phyloP scores from a whole-genome alignment of 2,329 filamentous ascomycete species.

The Scedosporium minutisporum region DNA sequence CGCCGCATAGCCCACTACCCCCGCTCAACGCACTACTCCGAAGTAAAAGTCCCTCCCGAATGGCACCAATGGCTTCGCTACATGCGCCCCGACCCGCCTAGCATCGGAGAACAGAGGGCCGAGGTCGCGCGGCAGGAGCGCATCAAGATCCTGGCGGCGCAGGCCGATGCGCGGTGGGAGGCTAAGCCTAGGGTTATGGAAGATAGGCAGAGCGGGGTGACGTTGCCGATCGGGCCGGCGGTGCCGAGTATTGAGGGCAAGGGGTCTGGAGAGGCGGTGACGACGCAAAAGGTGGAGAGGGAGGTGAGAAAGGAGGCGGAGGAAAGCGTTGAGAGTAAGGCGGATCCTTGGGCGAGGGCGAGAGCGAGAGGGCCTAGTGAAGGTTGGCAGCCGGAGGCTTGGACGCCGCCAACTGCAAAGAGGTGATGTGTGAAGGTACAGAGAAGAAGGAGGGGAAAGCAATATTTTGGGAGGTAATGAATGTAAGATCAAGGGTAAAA shows the following conservation, averaged over 20 bases:
- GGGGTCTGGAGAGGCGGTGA: background rate
- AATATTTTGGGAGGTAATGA: background rate
- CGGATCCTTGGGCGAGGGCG: constrained; percentile 51
- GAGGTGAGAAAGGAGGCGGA: background rate
- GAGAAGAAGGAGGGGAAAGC: background rate
- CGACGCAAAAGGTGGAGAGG: constrained; percentile 6
- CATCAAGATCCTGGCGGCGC: constrained; percentile 46
- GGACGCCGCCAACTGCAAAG: constrained; percentile 39
- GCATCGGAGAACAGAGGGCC: constrained; percentile 43
- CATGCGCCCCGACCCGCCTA: constrained; percentile 44
- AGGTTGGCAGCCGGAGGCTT: constrained; percentile 57
- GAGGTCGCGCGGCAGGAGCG: constrained; percentile 44
- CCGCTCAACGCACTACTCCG: constrained; percentile 39
- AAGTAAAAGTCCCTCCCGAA: constrained; percentile 47
- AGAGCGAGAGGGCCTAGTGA: constrained; percentile 45
- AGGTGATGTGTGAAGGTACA: constrained; percentile 10
- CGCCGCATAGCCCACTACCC: constrained; percentile 55
- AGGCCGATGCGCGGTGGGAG: constrained; percentile 55
- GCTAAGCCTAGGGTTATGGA: constrained; percentile 41
- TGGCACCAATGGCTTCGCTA: constrained; percentile 65
- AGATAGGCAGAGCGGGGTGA: constrained; percentile 22
- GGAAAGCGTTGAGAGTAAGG: constrained; percentile 11
- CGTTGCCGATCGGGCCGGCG: constrained; percentile 8
- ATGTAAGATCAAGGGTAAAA: background rate
- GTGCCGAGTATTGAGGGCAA: constrained; percentile 8